Base-by-base conservation (phyloP, 306 rosid species). In the Prinsepia uniflora region DNA sequence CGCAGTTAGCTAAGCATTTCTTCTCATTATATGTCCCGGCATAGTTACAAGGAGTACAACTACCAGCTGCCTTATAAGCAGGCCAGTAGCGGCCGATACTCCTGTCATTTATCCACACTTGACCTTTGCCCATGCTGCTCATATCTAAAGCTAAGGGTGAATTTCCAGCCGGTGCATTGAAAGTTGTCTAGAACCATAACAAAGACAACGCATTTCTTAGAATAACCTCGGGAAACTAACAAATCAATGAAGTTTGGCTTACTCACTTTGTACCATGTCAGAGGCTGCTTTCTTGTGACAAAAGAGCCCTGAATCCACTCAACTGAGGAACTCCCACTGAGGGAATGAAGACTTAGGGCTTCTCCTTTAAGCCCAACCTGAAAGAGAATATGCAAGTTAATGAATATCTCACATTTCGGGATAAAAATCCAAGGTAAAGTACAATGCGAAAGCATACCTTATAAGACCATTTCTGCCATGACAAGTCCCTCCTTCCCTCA, bases 391-490 rank as follows among this genome's bases (percentile, higher is more conserved):
- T 44, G 65, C 67, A 76, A 41, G 45, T 69, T n/a, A 67, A 53
- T 82, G 24, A 84, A 41, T 77, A 55, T 75, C 76, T 76, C 64
- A 60, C 66, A 73, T 82, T 49, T 15, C 40, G 68, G 63, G 71
- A 47, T 74, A 66, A 61, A 24, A 60, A 75, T 63, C 55, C 47
- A 49, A 19, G 7, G 47, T 20, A 43, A 68, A 63, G 44, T 70
- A 7, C 12, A 70, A 56, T 13, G 44, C 34, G 55, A 76, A 73
- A 52, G 63, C 47, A 60, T 78, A 94, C 97, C 97, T 95, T 91
- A 87, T 95, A 95, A 47, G 99, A 80, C 97, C 99, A 91, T 72
- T 95, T 95, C 86, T 91, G 99, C 99, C 99, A 91, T 40, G 96
- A 82, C 81, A 91, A 88, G 84, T 91, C 99, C 78, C 96, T 87